These are phyloP conservation scores for Fusarium tupiense DNA, from an alignment of 2,329 filamentous ascomycete genomes.

Conservation along the genomic window DNA sequence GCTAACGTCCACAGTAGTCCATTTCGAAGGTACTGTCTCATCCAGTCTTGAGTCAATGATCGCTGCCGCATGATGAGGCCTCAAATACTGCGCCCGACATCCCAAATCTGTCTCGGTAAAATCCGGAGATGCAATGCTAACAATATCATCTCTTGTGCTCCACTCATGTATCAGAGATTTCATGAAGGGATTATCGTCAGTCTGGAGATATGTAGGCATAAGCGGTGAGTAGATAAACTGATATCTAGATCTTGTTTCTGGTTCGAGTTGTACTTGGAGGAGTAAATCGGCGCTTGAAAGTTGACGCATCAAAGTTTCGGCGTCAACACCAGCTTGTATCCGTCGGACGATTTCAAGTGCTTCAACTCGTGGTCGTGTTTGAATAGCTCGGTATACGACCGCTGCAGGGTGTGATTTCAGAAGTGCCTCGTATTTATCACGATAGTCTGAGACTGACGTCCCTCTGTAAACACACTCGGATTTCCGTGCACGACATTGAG, in stretches of 20 bases:
- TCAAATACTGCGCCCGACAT: constrained; percentile 1
- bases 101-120: not conserved
- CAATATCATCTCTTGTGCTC: not conserved
- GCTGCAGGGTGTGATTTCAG: constrained; percentile 2
- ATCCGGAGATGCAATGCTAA: not conserved
- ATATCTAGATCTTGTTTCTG: constrained; percentile 3
- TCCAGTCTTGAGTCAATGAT: not conserved
- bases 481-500: not conserved
- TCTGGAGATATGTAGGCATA: constrained; percentile 4
- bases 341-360: not conserved
- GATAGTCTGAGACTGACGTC: not conserved
- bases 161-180: constrained; percentile 11
- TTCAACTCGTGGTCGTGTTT: not conserved
- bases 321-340: not conserved
- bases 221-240: not conserved
- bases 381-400: not conserved
- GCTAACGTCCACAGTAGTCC: not conserved
- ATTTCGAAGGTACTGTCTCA: not conserved
- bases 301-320: not conserved
- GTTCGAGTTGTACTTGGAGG: not conserved
- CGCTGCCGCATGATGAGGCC: constrained; percentile 7
- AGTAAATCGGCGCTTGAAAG: constrained; percentile 5
- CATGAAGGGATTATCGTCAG: not conserved
- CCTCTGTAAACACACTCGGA: not conserved
- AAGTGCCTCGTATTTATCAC: not conserved